Evolutionary conservation across 345 rosid genomes (phyloP).

Genomic region (Lepidium didymum): DNA sequence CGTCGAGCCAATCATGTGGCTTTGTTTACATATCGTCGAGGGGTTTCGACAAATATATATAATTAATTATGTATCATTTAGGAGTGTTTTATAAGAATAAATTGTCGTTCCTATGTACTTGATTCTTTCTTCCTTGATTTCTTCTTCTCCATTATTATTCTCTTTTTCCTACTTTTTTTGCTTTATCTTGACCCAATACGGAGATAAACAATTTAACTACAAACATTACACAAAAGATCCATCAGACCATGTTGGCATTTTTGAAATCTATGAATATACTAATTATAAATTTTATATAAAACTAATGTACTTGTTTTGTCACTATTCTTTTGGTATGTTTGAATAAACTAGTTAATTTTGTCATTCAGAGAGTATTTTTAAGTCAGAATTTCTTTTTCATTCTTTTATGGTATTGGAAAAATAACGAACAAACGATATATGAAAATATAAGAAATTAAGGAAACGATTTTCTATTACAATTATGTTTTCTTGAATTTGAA

Average conservation of each 20-base stretch:
- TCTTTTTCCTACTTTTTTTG: background rate
- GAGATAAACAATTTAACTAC: background rate
- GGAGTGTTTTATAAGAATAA: background rate
- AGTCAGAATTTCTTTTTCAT: background rate
- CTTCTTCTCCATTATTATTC: constrained; percentile 33
- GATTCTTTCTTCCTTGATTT: constrained; percentile 12
- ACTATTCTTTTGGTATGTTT: background rate
- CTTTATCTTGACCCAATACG: background rate
- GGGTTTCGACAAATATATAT: constrained; percentile 13
- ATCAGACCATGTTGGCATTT: background rate
- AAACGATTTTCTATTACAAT: too few species aligned
- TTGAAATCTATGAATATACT: background rate
- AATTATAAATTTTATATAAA: background rate
- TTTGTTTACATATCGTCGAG: constrained; percentile 8
- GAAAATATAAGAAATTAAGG: too few species aligned
- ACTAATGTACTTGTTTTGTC: background rate
- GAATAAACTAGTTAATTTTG: background rate
- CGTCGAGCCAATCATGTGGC: constrained; percentile 27
- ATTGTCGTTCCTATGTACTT: constrained; percentile 12
- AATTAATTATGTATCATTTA: background rate
- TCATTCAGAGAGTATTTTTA: background rate
- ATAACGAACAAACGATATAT: too few species aligned
- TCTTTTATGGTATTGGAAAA: background rate
- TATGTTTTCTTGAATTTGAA: too few species aligned
- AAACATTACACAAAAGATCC: background rate